These are phyloP conservation scores for Nakazawaea ernobii DNA, from an alignment of 805 yeast genomes.

Conservation along the genomic window DNA sequence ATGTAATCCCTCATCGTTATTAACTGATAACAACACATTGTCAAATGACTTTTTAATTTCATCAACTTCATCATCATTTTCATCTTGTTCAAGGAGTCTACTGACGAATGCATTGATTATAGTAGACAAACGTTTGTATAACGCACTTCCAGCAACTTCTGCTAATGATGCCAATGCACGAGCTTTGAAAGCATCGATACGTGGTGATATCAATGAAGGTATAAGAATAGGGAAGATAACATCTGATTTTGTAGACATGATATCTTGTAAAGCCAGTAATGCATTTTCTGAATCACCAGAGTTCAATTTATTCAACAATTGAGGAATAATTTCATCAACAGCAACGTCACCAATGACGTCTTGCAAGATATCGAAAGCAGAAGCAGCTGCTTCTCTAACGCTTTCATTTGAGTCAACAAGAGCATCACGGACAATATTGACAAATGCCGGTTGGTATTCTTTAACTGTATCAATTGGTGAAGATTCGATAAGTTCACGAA, in stretches of 20 bases:
- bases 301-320: constrained; percentile 58
- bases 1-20: constrained; percentile 74
- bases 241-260: constrained; percentile 86
- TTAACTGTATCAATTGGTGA: constrained; percentile 54
- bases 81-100: constrained; percentile 37
- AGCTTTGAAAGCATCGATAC: constrained; percentile 82
- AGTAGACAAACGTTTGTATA: constrained; percentile 64
- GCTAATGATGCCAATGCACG: constrained; percentile 81
- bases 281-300: constrained; percentile 65
- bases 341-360: constrained; percentile 77
- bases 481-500: constrained; percentile 77
- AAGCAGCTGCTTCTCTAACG: constrained; percentile 89
- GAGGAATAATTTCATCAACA: constrained; percentile 84
- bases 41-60: constrained; percentile 56
- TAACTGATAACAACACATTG: constrained; percentile 65
- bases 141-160: constrained; percentile 81
- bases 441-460: constrained; percentile 62
- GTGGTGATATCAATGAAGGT: constrained; percentile 77
- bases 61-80: constrained; percentile 28
- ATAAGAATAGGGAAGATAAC: constrained; percentile 90
- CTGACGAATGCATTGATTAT: constrained; percentile 72
- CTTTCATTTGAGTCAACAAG: constrained; percentile 65
- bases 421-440: constrained; percentile 71
- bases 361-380: constrained; percentile 84
- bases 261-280: constrained; percentile 80